phyloP scores from a whole-genome alignment of 2,329 filamentous ascomycete species.

The Colletotrichum cuscutae region DNA sequence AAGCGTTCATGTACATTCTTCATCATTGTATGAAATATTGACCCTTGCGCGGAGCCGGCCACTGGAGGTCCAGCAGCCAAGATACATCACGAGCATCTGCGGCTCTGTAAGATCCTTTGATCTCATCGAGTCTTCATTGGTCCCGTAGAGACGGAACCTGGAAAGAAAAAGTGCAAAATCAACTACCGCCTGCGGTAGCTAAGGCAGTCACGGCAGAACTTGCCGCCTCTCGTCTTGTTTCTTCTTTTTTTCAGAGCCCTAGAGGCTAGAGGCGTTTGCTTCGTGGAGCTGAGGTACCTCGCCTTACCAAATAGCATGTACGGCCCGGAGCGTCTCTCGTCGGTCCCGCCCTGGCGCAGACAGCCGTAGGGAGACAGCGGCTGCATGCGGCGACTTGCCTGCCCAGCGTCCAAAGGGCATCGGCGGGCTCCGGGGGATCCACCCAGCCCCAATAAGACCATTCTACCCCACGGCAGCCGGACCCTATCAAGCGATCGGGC shows the following conservation, averaged over 20 bases:
- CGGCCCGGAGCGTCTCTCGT: not conserved
- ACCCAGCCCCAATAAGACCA: slow-evolving; percentile 32
- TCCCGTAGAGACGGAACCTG: not conserved
- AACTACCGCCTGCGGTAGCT: not conserved
- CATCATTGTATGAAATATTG: not conserved
- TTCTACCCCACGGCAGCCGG: slow-evolving; percentile 32
- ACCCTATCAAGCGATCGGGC: slow-evolving; percentile 30
- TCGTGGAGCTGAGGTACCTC: not conserved
- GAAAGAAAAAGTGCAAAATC: not conserved
- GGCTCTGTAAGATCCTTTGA: not conserved
- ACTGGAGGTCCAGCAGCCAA: not conserved
- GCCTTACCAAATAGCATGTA: not conserved
- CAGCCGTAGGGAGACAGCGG: slow-evolving; percentile 21
- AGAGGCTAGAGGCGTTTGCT: slow-evolving; percentile 5
- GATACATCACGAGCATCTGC: not conserved
- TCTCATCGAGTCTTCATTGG: not conserved
- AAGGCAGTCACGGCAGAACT: not conserved
- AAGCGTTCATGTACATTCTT: not conserved
- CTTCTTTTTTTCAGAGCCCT: not conserved
- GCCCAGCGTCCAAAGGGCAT: slow-evolving; percentile 37
- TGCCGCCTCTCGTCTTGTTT: not conserved
- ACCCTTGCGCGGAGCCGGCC: not conserved
- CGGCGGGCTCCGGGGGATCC: slow-evolving; percentile 45
- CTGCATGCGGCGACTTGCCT: slow-evolving; percentile 32
- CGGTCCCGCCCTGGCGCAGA: slow-evolving; percentile 20